A percentile compares a stretch with the other conserved stretches of the same genome.
These are phyloP conservation scores for Stephania yunnanensis DNA, from an alignment of 164 flowering plant genomes.

Conservation along the genomic window DNA sequence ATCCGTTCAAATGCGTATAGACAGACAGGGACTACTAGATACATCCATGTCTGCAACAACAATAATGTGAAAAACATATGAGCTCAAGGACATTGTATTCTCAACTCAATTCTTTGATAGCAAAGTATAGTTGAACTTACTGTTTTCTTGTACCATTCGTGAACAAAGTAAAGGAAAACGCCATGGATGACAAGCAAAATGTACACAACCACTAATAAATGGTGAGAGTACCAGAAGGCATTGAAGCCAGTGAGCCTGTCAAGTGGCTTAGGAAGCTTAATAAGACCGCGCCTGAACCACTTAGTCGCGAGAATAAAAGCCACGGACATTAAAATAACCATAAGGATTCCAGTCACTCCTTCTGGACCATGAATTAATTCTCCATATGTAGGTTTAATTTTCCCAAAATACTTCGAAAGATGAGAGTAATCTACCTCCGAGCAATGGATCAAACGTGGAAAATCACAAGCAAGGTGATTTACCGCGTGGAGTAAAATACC, in stretches of 20 bases:
- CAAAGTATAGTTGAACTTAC: conserved; percentile 28
- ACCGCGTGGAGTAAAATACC: conserved; percentile 89
- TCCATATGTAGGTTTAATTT: conserved; percentile 44
- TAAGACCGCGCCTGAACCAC: conserved; percentile 78
- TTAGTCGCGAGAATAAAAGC: conserved; percentile 87
- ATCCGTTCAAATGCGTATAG: conserved; percentile 86
- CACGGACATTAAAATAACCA: conserved; percentile 69
- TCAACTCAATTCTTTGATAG: neutral
- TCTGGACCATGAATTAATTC: conserved; percentile 55
- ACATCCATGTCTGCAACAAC: conserved; percentile 95
- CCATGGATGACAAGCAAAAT: conserved; percentile 82
- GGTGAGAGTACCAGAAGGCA: conserved; percentile 99
- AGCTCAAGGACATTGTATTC: neutral
- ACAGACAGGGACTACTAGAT: conserved; percentile 72
- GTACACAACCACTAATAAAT: conserved; percentile 77
- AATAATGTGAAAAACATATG: neutral
- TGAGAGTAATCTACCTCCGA: conserved; percentile 20
- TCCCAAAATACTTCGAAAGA: conserved; percentile 39
- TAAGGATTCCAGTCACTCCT: conserved; percentile 76
- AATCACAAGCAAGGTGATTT: conserved; percentile 86
- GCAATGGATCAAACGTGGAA: conserved; percentile 54
- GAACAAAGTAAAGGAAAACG: conserved; percentile 64
- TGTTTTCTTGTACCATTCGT: conserved; percentile 79
- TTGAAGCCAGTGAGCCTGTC: conserved; percentile 78
- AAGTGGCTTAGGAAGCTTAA: conserved; percentile 87